Base-by-base conservation (phyloP, 768 basidiomycete genomes). In the Hypsizygus marmoreus region DNA sequence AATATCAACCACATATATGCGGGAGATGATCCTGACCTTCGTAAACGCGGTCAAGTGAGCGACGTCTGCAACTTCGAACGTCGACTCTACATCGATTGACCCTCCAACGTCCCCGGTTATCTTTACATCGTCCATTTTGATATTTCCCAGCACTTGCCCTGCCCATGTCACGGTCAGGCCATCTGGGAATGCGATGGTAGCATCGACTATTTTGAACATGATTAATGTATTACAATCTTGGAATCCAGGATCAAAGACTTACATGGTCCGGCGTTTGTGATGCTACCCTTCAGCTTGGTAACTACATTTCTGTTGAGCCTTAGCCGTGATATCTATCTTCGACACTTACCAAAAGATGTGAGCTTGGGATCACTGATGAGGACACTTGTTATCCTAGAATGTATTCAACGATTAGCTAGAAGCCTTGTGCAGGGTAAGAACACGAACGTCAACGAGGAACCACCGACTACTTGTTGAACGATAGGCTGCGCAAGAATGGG, bases 261-360 rank as follows among this genome's bases (percentile, higher is more conserved):
- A 87, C 85, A 88, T 32, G 87, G 87, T 12, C 87, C 87, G 22
- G 86, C 78, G 40, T 86, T 80, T 11, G 73, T 76, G 51, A 89
- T 86, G 20, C 72, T 75, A 17, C 87, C 87, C 24, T 74, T 77
- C 43, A 89, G 61, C 38, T 65, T 63, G 3, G 78, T 73, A 17
- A 63, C 81, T 83, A 42, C 29, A 11, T 28, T n/a, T 9, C 19
- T 20, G 17, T 20, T 30, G 26, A 34, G 13, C 4, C 40, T 28
- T 24, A 37, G 23, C 24, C 7, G 11, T 11, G 19, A 10, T 23
- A 10, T 4, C 16, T 24, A n/a, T 8, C 14, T 17, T 24, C 1
- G 10, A 40, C 23, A 56, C 67, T 58, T 67, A 78, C 81, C 70
- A 54, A 89, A 89, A 11, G 80, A 75, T 8, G 68, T 70, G 59